Base-by-base conservation (phyloP, 2,329 filamentous ascomycete species). In the Thyridium curvatum region DNA sequence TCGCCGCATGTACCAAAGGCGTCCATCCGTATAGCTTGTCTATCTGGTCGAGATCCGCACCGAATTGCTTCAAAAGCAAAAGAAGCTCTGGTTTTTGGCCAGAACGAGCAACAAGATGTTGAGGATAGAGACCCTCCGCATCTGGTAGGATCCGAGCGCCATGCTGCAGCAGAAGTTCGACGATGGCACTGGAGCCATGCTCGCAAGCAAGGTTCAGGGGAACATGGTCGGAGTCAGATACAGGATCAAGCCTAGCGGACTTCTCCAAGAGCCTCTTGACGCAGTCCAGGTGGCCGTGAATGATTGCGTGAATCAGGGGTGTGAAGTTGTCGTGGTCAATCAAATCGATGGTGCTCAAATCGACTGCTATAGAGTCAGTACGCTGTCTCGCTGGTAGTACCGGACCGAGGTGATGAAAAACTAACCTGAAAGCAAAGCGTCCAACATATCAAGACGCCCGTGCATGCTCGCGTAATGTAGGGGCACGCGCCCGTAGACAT, bases 11-110 rank as follows among this genome's bases (percentile, higher is more conserved):
- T 41, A 98, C 93, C 5, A 98, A 71, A 0, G 93, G 90, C 3
- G 93, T 97, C 93, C 93, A 98, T 44, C 91, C 88, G 52, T 97
- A 97, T 13, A 98, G 72, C 62, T 95, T 97, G 61, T 98, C 93
- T 26, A 87, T 73, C 58, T 97, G 90, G 53, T 98, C 80, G 32
- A 98, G 72, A 56, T 98, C 83, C 16, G 89, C 91, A 2, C 90
- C 90, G 53, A 93, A 90, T 37, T 84, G 73, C 57, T 89, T 84
- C 12, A 98, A 71, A 30, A 96, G 71, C 12, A 90, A 66, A 10
- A 97, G 71, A 18, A 96, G 74, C 39, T 86, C 74, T 1, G 89
- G 85, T 1, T 81, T 85, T 54, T 90, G 82, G 3, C 88, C 88
- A 21, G 91, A 93, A 40, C 93, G 78, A 17, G 93, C 91, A 15